phyloP scores from a whole-genome alignment of 2,329 filamentous ascomycete species.

The Fusarium papillatum region DNA sequence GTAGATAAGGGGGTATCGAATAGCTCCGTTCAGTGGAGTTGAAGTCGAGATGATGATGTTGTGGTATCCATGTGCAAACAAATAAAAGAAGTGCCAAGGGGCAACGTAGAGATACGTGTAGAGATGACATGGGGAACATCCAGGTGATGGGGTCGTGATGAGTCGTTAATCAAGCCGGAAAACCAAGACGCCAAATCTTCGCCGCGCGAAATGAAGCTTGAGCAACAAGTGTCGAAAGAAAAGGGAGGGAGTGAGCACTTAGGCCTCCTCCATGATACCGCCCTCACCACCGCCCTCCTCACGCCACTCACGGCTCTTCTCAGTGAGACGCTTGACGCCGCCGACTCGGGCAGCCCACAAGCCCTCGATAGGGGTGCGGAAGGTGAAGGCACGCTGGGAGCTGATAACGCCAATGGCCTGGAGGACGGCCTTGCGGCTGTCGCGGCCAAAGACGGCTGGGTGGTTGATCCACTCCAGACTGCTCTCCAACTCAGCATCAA shows the following conservation, averaged over 20 bases:
- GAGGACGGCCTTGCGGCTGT: conserved; percentile 94
- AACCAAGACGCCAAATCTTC: conserved; percentile 38
- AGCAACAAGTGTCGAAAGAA: conserved; percentile 23
- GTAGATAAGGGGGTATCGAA: conserved; percentile 41
- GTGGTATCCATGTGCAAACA: conserved; percentile 37
- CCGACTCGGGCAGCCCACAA: conserved; percentile 89
- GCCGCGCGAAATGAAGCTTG: conserved; percentile 30
- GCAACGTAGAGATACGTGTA: conserved; percentile 32
- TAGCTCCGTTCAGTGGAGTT: conserved; percentile 24
- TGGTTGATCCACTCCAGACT: conserved; percentile 98
- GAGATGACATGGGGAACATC: conserved; percentile 36
- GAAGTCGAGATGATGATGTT: conserved; percentile 15
- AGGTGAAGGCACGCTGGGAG: conserved; percentile 93
- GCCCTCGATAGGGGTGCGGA: conserved; percentile 88
- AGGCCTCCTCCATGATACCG: conserved; percentile 73
- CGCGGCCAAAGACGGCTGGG: conserved; percentile 92
- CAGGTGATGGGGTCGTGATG: conserved; percentile 41
- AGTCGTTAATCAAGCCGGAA: conserved; percentile 42
- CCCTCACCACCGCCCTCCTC: conserved; percentile 85
- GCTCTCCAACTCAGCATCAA: conserved; percentile 92
- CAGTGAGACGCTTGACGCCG: conserved; percentile 85
- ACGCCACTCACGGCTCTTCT: conserved; percentile 91
- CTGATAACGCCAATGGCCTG: conserved; percentile 98
- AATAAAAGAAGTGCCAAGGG: conserved; percentile 31
- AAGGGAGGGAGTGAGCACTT: conserved; percentile 22